Conservation (phyloP, 2,329 filamentous ascomycete genomes). For the Chaetomium sp. region DNA sequence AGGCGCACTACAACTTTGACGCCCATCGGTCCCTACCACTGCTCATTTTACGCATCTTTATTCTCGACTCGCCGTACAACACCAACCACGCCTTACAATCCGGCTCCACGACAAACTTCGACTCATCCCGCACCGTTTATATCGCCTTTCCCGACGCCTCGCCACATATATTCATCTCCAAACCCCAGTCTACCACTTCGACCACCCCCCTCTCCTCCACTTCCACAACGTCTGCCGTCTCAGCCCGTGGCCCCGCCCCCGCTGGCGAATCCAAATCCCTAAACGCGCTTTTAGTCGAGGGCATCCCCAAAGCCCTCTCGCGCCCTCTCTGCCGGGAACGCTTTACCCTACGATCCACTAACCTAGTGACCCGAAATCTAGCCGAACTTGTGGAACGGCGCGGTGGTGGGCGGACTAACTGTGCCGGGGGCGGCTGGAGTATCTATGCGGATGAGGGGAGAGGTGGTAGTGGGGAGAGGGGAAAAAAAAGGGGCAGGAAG, state of each 20-base stretch:
- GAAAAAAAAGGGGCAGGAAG: slow-evolving; percentile 28
- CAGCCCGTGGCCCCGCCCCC: not conserved
- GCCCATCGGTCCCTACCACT: slow-evolving; percentile 63
- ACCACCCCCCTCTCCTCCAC: slow-evolving; percentile 26
- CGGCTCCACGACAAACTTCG: slow-evolving; percentile 42
- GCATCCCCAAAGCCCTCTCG: slow-evolving; percentile 76
- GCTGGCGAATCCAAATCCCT: slow-evolving; percentile 56
- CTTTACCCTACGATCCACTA: slow-evolving; percentile 62
- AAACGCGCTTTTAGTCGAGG: slow-evolving; percentile 65
- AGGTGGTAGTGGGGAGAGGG: not conserved
- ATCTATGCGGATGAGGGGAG: slow-evolving; percentile 61
- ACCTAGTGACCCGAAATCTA: slow-evolving; percentile 64
- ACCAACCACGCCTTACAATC: slow-evolving; percentile 42
- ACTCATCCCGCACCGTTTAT: slow-evolving; percentile 66
- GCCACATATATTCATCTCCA: slow-evolving; percentile 64
- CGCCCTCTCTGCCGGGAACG: slow-evolving; percentile 63
- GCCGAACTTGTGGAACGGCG: slow-evolving; percentile 61
- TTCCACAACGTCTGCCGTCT: slow-evolving; percentile 20
- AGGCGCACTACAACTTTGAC: slow-evolving; percentile 76
- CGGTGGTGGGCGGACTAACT: slow-evolving; percentile 63
- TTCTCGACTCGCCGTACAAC: slow-evolving; percentile 76
- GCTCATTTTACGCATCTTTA: slow-evolving; percentile 69
- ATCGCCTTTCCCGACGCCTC: slow-evolving; percentile 77
- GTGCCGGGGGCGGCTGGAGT: slow-evolving; percentile 70
- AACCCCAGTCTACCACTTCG: slow-evolving; percentile 33